Percentiles rank a stretch among this genome's conserved stretches.
Conservation (phyloP, 2,329 filamentous ascomycete species). For the Aspergillus caelatus region DNA sequence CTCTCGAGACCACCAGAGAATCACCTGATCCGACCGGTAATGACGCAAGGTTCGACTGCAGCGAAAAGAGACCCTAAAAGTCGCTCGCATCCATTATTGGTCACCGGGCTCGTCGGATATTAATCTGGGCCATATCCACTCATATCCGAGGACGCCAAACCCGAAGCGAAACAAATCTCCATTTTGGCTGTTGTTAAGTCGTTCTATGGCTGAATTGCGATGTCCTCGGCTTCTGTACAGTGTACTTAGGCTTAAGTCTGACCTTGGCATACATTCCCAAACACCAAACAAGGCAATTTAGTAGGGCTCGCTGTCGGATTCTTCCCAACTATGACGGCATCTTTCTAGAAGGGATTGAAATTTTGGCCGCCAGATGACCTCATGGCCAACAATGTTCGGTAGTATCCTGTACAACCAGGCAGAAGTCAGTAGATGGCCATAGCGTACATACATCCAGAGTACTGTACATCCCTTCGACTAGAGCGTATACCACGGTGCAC, state of each 20-base stretch:
- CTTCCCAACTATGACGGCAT: constrained; percentile 3
- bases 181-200: neutral
- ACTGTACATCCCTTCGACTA: constrained; percentile 1
- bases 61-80: neutral
- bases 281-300: neutral
- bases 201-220: neutral
- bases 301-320: neutral
- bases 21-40: constrained; percentile 2
- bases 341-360: neutral
- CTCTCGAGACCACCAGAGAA: neutral
- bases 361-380: constrained; percentile 5
- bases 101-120: constrained; percentile 12
- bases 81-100: constrained; percentile 7
- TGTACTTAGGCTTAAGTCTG: neutral
- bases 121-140: constrained; percentile 15
- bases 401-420: neutral
- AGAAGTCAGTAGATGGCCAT: constrained; percentile 3
- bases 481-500: neutral
- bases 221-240: neutral
- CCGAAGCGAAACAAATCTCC: neutral
- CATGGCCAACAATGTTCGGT: neutral
- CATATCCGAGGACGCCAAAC: constrained; percentile 1
- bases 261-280: constrained; percentile 5
- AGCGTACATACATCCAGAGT: constrained; percentile 5
- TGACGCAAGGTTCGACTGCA: constrained; percentile 11